Evolutionary conservation across 345 rosid genomes (phyloP).

Genomic region (rapeseed (Brassica napus)): Da-Ae NC_063434.1:25690501-25691000

Average conservation of each 20-base stretch:
- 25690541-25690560: slow-evolving; percentile 28
- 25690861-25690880: slow-evolving; percentile 35
- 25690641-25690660: slow-evolving; percentile 8
- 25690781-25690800: slow-evolving; percentile 40
- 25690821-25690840: slow-evolving; percentile 37
- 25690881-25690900: slow-evolving; percentile 29
- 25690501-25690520: slow-evolving; percentile 17
- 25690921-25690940: slow-evolving; percentile 36
- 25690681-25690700: slow-evolving; percentile 39
- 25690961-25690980: slow-evolving; percentile 23
- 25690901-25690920: slow-evolving; percentile 36
- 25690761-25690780: slow-evolving; percentile 36
- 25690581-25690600: slow-evolving; percentile 29
- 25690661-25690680: slow-evolving; percentile 25
- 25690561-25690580: slow-evolving; percentile 22
- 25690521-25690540: slow-evolving; percentile 16
- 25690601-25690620: slow-evolving; percentile 37
- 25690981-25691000: slow-evolving; percentile 15
- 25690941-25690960: slow-evolving; percentile 24
- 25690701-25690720: slow-evolving; percentile 40
- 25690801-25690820: slow-evolving; percentile 47
- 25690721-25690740: slow-evolving; percentile 18
- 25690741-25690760: slow-evolving; percentile 32
- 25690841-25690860: slow-evolving; percentile 29
- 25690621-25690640: slow-evolving; percentile 20